Evolutionary conservation across 2,329 filamentous ascomycete genomes (phyloP), one percentile per base, ranked within the genome.

Genomic region (Ceratocystis alfenasii): DNA sequence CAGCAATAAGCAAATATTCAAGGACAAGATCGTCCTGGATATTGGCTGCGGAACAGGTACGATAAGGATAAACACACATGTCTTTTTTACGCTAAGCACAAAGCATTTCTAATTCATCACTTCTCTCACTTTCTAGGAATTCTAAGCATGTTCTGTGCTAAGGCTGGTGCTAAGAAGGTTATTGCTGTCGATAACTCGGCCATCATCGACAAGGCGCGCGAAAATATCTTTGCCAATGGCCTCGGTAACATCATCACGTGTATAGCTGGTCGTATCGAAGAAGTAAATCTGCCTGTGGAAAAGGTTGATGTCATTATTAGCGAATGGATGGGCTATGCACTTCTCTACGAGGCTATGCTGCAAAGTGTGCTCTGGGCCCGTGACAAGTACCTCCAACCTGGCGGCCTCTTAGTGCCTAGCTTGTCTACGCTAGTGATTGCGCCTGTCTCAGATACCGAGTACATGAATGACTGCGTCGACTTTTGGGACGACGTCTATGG

Each of bases 251-350:
- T 81, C 28, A 90, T 97, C 72, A 90, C 87, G 55, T 90, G 89
- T 71, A 79, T 96, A 62, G 84, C 87, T 69, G 92, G 93, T 46
- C 89, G 90, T 72, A 89, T 96, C 68, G 93, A 97, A 74, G 91
- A 96, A 70, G 88, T 95, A 65, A 80, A 77, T 66, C 81, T 91
- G 25, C 91, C 89, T 1, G 87, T 93, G 6, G 80, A 85, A 65
- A 80, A 92, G 72, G 92, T 96, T 59, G 93, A 97, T 76, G 87
- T 97, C 72, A 96, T 97, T 73, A 87, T 97, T 68, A 95, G 89
- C 68, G 92, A 97, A 75, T 97, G 92, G 92, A 97, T 97, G 92
- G 92, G 92, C 36, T 97, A 97, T 74, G 89, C 87, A 69, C 81
- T 96, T 20, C 81, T 96, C 5, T 97, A 95, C 75, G 92, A 97